These are phyloP conservation scores for Citrus reticulata DNA, from an alignment of 345 rosid species.

Conservation along the genomic window DNA sequence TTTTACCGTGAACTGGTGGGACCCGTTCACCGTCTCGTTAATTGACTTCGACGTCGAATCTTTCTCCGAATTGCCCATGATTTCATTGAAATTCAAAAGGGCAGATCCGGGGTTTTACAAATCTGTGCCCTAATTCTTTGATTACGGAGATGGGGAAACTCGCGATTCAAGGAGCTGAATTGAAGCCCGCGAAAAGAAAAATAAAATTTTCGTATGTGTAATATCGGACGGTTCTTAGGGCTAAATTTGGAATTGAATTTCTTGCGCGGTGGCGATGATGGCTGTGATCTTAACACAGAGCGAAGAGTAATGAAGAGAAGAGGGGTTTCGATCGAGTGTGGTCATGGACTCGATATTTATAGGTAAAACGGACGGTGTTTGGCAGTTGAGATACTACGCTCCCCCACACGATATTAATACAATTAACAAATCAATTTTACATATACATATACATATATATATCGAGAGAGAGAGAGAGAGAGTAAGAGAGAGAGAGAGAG, in stretches of 20 bases:
- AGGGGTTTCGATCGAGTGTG: not conserved
- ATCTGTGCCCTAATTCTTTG: not conserved
- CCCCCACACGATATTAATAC: not conserved
- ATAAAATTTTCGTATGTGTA: not conserved
- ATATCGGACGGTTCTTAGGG: not conserved
- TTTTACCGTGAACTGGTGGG: constrained; percentile 70
- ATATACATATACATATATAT: no score
- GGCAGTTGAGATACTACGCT: not conserved
- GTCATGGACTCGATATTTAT: not conserved
- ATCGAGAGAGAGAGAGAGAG: no score
- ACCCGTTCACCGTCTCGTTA: constrained; percentile 80
- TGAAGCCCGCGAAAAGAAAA: not conserved
- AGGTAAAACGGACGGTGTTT: not conserved
- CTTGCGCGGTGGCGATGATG: not conserved
- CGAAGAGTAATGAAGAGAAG: not conserved
- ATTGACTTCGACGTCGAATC: constrained; percentile 48
- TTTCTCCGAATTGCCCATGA: constrained; percentile 36
- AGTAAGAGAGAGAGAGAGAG: no score
- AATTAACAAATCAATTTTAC: no score
- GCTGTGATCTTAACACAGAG: not conserved
- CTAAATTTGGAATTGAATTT: not conserved
- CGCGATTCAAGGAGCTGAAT: not conserved
- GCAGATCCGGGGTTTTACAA: not conserved
- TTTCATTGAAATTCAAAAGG: constrained; percentile 27
- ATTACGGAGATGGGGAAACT: not conserved